A percentile compares a stretch with the other conserved stretches of the same genome.
Evolutionary conservation across 352 stramenopile species (phyloP).

Genomic region (Globisporangium paddicum): DNA sequence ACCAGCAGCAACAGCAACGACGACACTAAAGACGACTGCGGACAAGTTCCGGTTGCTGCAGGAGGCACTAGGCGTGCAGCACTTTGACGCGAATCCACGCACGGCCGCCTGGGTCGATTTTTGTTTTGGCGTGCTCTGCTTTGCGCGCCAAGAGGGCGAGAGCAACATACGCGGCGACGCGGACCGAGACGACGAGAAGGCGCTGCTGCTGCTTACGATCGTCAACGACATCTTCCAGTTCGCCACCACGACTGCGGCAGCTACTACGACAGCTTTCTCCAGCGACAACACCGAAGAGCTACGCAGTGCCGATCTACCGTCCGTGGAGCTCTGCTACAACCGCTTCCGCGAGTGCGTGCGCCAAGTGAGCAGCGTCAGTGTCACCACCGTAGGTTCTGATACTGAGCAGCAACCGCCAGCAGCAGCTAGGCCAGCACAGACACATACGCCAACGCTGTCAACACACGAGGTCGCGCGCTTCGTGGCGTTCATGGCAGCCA

Average conservation of each 20-base stretch:
- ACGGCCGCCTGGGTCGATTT: slow-evolving; percentile 54
- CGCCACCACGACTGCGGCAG: slow-evolving; percentile 21
- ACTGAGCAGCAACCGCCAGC: background rate
- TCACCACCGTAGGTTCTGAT: background rate
- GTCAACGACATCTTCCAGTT: slow-evolving; percentile 51
- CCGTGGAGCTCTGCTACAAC: slow-evolving; percentile 33
- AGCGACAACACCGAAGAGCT: background rate
- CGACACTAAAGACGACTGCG: background rate
- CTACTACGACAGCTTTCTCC: background rate
- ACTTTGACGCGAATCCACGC: slow-evolving; percentile 47
- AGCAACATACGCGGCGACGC: background rate
- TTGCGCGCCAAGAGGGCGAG: slow-evolving; percentile 42
- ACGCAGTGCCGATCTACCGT: slow-evolving; percentile 14
- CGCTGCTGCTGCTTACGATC: slow-evolving; percentile 39
- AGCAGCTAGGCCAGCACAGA: background rate
- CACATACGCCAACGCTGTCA: slow-evolving; percentile 17
- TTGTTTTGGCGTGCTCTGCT: slow-evolving; percentile 61
- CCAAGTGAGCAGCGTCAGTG: background rate
- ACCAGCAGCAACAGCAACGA: background rate
- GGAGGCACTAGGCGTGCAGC: slow-evolving; percentile 34
- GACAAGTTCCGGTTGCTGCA: slow-evolving; percentile 32
- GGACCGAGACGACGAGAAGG: slow-evolving; percentile 25
- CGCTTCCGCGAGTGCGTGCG: slow-evolving; percentile 30
- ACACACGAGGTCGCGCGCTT: slow-evolving; percentile 41
- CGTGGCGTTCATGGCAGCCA: slow-evolving; percentile 63